These are phyloP conservation scores for Boletus rex-veris DNA, from an alignment of 768 basidiomycete genomes.

Conservation along the genomic window DNA sequence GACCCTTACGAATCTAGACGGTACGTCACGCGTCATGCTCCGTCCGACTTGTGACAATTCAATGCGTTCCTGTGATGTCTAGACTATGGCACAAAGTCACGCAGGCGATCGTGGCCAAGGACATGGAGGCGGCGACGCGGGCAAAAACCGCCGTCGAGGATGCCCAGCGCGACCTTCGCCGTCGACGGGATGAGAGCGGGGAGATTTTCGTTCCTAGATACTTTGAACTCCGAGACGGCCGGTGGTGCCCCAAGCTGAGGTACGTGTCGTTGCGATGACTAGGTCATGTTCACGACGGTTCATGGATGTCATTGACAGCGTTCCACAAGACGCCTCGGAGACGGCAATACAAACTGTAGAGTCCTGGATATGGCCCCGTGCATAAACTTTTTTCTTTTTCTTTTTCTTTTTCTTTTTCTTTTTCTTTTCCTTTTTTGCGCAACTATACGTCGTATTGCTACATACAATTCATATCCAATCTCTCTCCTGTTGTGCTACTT, in stretches of 20 bases:
- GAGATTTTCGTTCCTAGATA: constrained; percentile 69
- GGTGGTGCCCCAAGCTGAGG: constrained; percentile 80
- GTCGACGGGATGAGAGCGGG: constrained; percentile 69
- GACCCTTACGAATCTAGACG: constrained; percentile 87
- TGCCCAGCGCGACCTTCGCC: constrained; percentile 79
- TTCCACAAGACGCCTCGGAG: constrained; percentile 61
- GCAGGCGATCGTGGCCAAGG: constrained; percentile 75
- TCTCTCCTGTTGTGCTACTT: background rate
- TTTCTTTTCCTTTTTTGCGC: background rate
- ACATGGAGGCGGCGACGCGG: constrained; percentile 92
- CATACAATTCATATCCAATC: constrained; percentile 20
- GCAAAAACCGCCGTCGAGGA: constrained; percentile 92
- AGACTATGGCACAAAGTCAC: constrained; percentile 80
- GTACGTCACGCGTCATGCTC: constrained; percentile 40
- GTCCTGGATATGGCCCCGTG: constrained; percentile 69
- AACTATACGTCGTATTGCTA: too few species aligned
- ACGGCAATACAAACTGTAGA: constrained; percentile 64
- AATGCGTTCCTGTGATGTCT: background rate
- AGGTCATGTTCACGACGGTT: too few species aligned
- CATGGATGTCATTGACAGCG: constrained; percentile 36
- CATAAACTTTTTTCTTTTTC: constrained; percentile 8
- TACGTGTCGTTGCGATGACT: constrained; percentile 34
- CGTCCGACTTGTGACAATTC: background rate
- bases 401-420: background rate
- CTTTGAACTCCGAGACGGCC: constrained; percentile 73